A percentile compares a stretch with the other conserved stretches of the same genome.
phyloP scores from a whole-genome alignment of 345 rosid species.

The Boechera retrofracta region DNA sequence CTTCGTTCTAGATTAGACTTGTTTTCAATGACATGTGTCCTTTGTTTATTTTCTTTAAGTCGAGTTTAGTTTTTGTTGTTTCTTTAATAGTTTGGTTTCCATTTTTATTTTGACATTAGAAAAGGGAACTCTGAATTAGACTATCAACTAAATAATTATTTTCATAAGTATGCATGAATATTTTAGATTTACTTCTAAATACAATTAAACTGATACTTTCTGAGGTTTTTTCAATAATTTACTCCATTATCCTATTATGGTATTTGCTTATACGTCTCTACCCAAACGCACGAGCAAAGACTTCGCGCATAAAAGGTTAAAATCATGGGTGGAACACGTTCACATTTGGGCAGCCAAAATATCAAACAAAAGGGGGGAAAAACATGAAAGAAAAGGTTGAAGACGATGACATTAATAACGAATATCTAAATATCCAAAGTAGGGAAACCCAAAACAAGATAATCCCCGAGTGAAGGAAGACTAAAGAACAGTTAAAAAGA shows the following conservation, averaged over 20 bases:
- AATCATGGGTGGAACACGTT: constrained; percentile 20
- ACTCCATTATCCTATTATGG: not conserved
- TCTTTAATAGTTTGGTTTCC: too few relatives aligned
- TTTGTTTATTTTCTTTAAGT: not conserved
- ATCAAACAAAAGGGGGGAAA: not conserved
- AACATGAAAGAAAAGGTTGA: not conserved
- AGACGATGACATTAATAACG: constrained; percentile 7
- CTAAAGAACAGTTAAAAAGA: not conserved
- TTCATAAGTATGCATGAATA: not conserved
- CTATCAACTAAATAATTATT: not conserved
- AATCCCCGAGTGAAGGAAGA: not conserved
- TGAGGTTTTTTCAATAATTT: not conserved
- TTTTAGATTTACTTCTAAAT: not conserved
- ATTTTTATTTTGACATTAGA: not conserved
- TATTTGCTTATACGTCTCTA: constrained; percentile 11
- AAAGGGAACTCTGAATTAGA: not conserved
- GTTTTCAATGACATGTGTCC: not conserved
- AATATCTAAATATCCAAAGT: not conserved
- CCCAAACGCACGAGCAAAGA: constrained; percentile 27
- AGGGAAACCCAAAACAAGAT: not conserved
- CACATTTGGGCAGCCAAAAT: constrained; percentile 8
- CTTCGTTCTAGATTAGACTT: not conserved
- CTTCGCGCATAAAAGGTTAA: constrained; percentile 4
- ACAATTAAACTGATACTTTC: not conserved
- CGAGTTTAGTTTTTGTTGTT: not conserved